Base-by-base conservation (phyloP, 768 basidiomycete genomes). In the Mycena galopus region DNA sequence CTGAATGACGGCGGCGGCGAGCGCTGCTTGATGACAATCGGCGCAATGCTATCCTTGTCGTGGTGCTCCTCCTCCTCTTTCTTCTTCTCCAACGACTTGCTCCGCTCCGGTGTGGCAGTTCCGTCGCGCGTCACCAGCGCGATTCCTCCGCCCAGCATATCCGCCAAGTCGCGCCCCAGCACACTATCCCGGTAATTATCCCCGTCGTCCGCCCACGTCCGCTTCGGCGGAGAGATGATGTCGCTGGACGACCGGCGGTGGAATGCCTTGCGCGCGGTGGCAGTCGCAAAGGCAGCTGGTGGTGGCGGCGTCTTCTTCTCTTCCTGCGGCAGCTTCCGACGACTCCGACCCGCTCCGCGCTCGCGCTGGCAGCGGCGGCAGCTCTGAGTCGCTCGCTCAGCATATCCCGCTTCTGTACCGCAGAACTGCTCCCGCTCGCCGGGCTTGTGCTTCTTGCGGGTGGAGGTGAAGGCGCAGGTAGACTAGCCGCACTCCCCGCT, bases 11-110 rank as follows among this genome's bases (percentile, higher is more conserved):
- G 86, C 11, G 86, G 85, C 5, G 90, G 87, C 58, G 87, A 81
- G 33, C 89, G 86, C 75, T 86, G 84, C 72, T 87, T 89, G 72
- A 92, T 91, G 27, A 87, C 87, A 59, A 91, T 91, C 10, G 91
- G 91, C 25, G 88, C 84, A 63, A 89, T 82, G 73, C 12, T 60
- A 77, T 80, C 67, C 76, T 79, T 60, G n/a, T 75, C 60, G 42
- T 44, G 69, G 53, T 76, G 58, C 27, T 53, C 76, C 47, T 75
- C 66, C 57, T 62, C 63, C 33, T 65, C 29, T 17, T 25, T 61
- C 35, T 16, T 25, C 65, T 67, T 27, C 56, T 60, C 64, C 62
- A 1, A 23, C 33, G 65, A 33, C n/a, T 21, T 44, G 5, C 57
- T 44, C 59, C 59, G 57, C 62, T 65, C 62, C 55, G 69, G 64